Evolutionary conservation across 1,284 basidiomycete genomes (phyloP).

Genomic region (Trichosporon coremiiforme): DNA sequence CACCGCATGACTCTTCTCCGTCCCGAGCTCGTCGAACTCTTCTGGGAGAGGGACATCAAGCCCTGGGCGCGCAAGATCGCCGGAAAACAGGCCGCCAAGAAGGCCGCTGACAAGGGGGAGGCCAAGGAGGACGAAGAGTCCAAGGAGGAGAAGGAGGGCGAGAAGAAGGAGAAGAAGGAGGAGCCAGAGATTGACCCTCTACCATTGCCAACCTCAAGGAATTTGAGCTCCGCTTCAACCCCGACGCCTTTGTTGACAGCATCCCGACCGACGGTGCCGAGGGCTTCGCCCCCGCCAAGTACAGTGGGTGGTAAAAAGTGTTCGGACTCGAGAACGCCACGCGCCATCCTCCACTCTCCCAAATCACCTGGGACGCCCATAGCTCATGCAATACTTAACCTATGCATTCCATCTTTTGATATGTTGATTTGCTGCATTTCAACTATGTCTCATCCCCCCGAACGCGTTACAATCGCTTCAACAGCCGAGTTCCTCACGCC

Average conservation of each 20-base stretch:
- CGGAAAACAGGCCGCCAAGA: slow-evolving; percentile 42
- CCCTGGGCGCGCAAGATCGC: slow-evolving; percentile 60
- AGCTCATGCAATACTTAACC: too few species aligned
- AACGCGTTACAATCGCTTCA: too few species aligned
- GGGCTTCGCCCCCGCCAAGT: slow-evolving; percentile 38
- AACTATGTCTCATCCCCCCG: too few species aligned
- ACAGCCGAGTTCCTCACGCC: too few species aligned
- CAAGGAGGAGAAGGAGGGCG: slow-evolving; percentile 23
- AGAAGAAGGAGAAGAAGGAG: too few species aligned
- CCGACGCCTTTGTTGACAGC: slow-evolving; percentile 62
- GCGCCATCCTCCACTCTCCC: too few species aligned
- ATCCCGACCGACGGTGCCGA: slow-evolving; percentile 26
- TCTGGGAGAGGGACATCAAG: slow-evolving; percentile 61
- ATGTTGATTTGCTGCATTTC: too few species aligned
- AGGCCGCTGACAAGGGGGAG: slow-evolving; percentile 31
- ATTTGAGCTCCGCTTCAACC: slow-evolving; percentile 62
- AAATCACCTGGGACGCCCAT: too few species aligned
- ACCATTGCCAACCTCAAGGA: slow-evolving; percentile 44
- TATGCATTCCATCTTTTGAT: too few species aligned
- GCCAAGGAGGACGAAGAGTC: slow-evolving; percentile 35
- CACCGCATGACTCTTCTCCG: slow-evolving; percentile 62
- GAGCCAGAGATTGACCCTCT: slow-evolving; percentile 31
- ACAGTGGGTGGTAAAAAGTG: too few species aligned
- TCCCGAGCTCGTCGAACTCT: slow-evolving; percentile 62
- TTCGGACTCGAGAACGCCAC: too few species aligned